Base-by-base conservation (phyloP, 1,284 basidiomycete species). In the Cryptococcus sp. region DNA sequence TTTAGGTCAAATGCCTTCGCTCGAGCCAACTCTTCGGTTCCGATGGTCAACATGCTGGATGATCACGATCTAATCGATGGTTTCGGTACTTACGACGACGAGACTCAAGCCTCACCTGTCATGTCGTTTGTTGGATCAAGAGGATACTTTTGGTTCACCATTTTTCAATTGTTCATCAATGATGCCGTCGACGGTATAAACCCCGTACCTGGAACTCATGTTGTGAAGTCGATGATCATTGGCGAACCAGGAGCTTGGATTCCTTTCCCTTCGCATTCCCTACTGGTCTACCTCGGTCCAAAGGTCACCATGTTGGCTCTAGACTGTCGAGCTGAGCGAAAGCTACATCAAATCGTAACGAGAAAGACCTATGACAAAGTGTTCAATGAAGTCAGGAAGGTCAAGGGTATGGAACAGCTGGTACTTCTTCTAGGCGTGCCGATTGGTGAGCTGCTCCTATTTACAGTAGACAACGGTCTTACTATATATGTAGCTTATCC, bases 1-100 rank as follows among this genome's bases (percentile, higher is more conserved):
- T 98, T 96, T 78, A 82, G 92, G 57, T 84, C 84, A 48, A 94
- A 94, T 6, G 91, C 91, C 0, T 98, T 98, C 73, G 90, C 90
- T 1, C 81, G 88, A 53, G 92, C 94, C 4, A 97, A 96, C 73
- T 86, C 89, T 55, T 86, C 76, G 7, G 80, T 83, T 41, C 82
- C 93, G 11, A 97, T 97, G 94, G 70, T 77, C 11, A 81, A 81
- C 71, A 82, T 83, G 80, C 76, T 83, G 41, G 83, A 84, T 64
- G 83, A 84, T 61, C 83, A 84, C 67, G 82, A 80, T 59, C 65
- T 83, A 82, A 96, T 96, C 63, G 92, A 97, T 68, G 94, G 93
- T 5, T 97, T 92, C 61, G 94, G 92, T 83, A 82, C 89, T 81
- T 81, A 81, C 61, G 79, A 79, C 10, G 89, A 95, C 55, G 86